A percentile compares a stretch with the other conserved stretches of the same genome.
phyloP scores from a whole-genome alignment of 768 basidiomycete species.

The Pholiota conissans region DNA sequence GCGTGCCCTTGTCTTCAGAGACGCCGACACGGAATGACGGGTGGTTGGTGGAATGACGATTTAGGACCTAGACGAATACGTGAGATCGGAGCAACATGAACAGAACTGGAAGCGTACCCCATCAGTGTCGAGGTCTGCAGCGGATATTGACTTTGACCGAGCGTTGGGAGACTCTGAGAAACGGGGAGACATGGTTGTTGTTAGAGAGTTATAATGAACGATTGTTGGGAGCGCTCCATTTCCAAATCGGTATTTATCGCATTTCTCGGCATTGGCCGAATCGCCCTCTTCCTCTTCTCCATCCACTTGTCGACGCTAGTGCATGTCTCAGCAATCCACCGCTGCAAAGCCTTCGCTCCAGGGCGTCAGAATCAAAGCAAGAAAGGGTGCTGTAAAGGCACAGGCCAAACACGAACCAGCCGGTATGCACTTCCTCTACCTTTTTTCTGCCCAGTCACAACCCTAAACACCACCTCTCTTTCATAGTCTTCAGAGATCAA shows the following conservation, averaged over 20 bases:
- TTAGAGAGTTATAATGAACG: background rate
- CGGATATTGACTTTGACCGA: slow-evolving; percentile 77
- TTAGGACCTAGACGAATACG: slow-evolving; percentile 52
- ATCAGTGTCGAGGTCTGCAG: slow-evolving; percentile 74
- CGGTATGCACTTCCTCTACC: slow-evolving; percentile 34
- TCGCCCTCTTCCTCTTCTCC: slow-evolving; percentile 22
- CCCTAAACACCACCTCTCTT: background rate
- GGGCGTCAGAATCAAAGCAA: slow-evolving; percentile 91
- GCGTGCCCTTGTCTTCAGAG: slow-evolving; percentile 84
- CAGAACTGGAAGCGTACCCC: slow-evolving; percentile 51
- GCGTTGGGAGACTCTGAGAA: slow-evolving; percentile 73
- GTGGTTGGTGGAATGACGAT: slow-evolving; percentile 71
- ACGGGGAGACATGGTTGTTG: slow-evolving; percentile 25
- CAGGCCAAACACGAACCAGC: slow-evolving; percentile 92
- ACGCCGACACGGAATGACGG: slow-evolving; percentile 68
- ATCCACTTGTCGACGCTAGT: slow-evolving; percentile 42
- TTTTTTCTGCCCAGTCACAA: background rate
- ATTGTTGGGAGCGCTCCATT: background rate
- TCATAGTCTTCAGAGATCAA: slow-evolving; percentile 91
- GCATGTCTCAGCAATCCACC: slow-evolving; percentile 90
- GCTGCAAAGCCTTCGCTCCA: slow-evolving; percentile 87
- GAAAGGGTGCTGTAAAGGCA: slow-evolving; percentile 91
- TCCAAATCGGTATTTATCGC: slow-evolving; percentile 16
- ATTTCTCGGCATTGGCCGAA: slow-evolving; percentile 23
- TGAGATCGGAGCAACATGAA: slow-evolving; percentile 2